Conservation (phyloP, 768 basidiomycete genomes). For the Kondoa subrosea region DNA sequence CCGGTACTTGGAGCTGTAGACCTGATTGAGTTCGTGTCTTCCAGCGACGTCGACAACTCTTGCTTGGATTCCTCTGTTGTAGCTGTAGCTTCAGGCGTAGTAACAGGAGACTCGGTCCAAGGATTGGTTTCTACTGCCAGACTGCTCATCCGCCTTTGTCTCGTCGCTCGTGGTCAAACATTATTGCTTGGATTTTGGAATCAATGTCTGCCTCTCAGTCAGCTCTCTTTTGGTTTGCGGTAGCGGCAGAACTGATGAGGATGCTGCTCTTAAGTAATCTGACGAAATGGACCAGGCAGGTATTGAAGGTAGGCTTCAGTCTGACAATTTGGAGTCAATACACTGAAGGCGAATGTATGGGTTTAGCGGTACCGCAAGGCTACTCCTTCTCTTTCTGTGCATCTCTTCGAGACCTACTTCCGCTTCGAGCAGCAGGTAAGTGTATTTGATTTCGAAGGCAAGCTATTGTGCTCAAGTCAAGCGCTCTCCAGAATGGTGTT, state of each 20-base stretch:
- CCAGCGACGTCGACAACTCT: neutral
- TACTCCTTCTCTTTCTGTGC: conserved; percentile 33
- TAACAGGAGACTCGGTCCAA: neutral
- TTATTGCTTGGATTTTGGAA: no score
- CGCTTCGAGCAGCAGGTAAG: conserved; percentile 34
- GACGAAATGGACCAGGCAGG: neutral
- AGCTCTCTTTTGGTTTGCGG: no score
- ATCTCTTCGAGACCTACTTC: conserved; percentile 34
- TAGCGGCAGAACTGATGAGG: no score
- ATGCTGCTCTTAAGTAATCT: neutral
- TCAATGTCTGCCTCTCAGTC: no score
- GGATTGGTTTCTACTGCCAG: neutral
- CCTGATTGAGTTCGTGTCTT: neutral
- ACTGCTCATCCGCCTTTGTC: neutral
- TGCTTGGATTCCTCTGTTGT: neutral
- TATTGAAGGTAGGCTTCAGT: no score
- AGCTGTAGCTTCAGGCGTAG: neutral
- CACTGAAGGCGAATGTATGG: no score
- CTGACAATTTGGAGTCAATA: no score
- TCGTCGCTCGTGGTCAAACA: no score
- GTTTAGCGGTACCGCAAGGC: conserved; percentile 31
- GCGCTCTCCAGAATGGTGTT: neutral
- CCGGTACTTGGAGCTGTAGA: neutral
- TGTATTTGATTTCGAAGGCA: neutral
- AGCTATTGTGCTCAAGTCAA: conserved; percentile 10